phyloP scores from a whole-genome alignment of 106 monocot species.

The Acanthochlamys bracteata region DNA sequence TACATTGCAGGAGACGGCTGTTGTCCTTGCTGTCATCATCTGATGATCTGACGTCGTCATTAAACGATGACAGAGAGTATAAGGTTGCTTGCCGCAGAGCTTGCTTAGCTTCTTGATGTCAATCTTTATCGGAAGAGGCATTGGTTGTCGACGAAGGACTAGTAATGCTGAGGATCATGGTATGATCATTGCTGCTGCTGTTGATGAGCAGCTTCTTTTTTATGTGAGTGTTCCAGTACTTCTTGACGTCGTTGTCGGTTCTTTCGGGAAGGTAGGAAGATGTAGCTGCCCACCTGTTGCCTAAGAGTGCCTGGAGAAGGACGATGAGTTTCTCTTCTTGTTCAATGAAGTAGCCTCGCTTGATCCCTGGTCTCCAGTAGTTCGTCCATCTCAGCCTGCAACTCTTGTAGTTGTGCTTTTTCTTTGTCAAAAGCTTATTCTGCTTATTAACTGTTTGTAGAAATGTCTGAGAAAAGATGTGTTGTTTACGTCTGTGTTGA shows the following conservation, averaged over 20 bases:
- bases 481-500: no score
- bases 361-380: constrained; percentile 35
- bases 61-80: no score
- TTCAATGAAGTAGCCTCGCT: constrained; percentile 26
- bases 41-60: no score
- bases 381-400: constrained; percentile 43
- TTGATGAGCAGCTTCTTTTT: constrained; percentile 27
- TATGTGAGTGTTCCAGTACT: constrained; percentile 42
- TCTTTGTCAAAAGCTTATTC: no score
- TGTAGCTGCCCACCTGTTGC: constrained; percentile 43
- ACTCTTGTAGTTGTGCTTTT: constrained; percentile 15
- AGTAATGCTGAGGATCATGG: neutral
- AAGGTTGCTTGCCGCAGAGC: constrained; percentile 25
- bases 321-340: constrained; percentile 37
- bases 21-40: no score
- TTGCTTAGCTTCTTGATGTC: constrained; percentile 34
- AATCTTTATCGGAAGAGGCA: constrained; percentile 14
- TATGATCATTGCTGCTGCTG: neutral
- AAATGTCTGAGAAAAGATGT: no score
- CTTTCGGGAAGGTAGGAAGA: constrained; percentile 36
- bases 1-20: no score
- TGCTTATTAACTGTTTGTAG: no score
- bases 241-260: constrained; percentile 44
- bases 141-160: neutral
- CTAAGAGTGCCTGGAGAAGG: constrained; percentile 37